Evolutionary conservation across 176 grass and related monocot genomes (phyloP), one percentile per base, ranked within the genome.

Genomic region (Thalia dealbata): DNA sequence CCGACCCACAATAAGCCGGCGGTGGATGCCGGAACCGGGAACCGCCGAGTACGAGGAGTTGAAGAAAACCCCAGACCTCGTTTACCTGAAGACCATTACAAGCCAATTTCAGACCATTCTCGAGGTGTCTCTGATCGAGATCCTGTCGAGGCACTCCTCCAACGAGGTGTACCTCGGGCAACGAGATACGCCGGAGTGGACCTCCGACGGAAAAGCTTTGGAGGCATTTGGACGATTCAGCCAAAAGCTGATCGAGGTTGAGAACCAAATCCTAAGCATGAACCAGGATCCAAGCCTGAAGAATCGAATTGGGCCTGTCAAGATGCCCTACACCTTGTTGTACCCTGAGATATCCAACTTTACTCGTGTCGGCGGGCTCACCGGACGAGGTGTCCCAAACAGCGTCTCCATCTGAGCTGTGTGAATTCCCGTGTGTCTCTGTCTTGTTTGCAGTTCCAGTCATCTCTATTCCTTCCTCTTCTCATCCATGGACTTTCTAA

Each of bases 351-450:
- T 65, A 55, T 89, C 89, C 69, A 85, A 78, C 32, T 38, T 38
- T 38, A 38, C 32, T 38, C 32, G 32, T 38, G 32, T 38, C 32
- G 25, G 80, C 85, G 0, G 92, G 91, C 26, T 82, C 3, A 87
- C 74, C 69, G 75, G 76, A 78, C 89, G 81, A 15, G 88, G 92
- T 1, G 81, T 91, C 76, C 88, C 91, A 11, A 89, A 64, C 19
- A 96, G 92, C 91, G 82, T 89, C 75, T 78, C 81, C 79, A 61
- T 84, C 35, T 9, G 82, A 87, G 32, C 4, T 38, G 32, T 38
- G 32, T 38, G 32, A 38, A 4, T 38, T 38, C 32, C 32, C 3
- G 32, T 38, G 1, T 38, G 32, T 38, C 32, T 38, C 32, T 38
- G 32, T 38, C 32, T 38, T 2, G 4, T 4, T 4, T 38, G 32